Conservation (phyloP, 768 basidiomycete genomes). For the Lactarius hengduanensis region DNA sequence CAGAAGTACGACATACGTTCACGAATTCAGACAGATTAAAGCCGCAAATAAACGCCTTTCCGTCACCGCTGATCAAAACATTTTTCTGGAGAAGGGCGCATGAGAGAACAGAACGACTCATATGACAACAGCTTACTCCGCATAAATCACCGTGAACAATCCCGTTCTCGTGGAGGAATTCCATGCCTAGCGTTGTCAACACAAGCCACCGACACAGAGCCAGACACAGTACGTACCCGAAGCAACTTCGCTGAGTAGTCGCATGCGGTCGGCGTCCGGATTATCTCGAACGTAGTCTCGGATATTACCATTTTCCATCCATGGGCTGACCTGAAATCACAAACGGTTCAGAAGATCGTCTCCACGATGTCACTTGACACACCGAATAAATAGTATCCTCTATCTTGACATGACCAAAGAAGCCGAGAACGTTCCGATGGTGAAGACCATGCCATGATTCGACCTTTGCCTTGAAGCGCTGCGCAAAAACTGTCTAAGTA, state of each 20-base stretch:
- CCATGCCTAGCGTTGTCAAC: slow-evolving; percentile 20
- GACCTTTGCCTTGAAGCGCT: slow-evolving; percentile 47
- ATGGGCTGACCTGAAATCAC: slow-evolving; percentile 42
- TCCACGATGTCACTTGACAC: not conserved
- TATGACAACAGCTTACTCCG: slow-evolving; percentile 22
- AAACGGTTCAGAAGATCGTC: not conserved
- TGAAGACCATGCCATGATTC: slow-evolving; percentile 43
- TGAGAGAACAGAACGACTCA: not conserved
- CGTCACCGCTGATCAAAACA: slow-evolving; percentile 42
- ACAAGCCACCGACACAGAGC: slow-evolving; percentile 12
- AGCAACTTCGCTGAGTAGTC: slow-evolving; percentile 41
- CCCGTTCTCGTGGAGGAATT: slow-evolving; percentile 24
- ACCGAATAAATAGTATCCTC: slow-evolving; percentile 30
- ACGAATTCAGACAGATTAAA: slow-evolving; percentile 42
- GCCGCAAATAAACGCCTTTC: slow-evolving; percentile 43
- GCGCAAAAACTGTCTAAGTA: not conserved
- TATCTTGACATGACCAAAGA: slow-evolving; percentile 41
- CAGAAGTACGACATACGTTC: slow-evolving; percentile 2
- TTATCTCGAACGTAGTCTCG: slow-evolving; percentile 37
- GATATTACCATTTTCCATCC: slow-evolving; percentile 46
- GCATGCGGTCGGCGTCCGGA: slow-evolving; percentile 38
- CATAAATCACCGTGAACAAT: slow-evolving; percentile 30
- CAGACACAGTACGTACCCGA: slow-evolving; percentile 34
- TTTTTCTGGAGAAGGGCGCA: slow-evolving; percentile 38
- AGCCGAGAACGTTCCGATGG: slow-evolving; percentile 41